Evolutionary conservation across 441 rosid genomes (phyloP).

Genomic region (Manihot esculenta): DNA sequence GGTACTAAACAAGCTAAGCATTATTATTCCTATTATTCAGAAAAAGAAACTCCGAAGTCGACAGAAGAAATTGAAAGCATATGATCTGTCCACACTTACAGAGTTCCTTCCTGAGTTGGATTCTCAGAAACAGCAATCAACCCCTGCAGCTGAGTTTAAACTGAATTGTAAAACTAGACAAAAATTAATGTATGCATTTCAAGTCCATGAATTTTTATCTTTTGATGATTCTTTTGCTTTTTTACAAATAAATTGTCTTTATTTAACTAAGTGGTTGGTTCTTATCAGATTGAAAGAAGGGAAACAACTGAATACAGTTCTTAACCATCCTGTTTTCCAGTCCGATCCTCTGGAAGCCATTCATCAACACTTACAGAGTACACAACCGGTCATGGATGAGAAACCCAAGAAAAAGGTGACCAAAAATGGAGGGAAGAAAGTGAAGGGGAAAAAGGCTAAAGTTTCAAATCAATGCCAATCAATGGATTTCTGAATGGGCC

Average conservation of each 20-base stretch:
- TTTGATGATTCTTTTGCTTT: not conserved
- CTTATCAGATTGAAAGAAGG: constrained; percentile 65
- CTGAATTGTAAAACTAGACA: constrained; percentile 69
- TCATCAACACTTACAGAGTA: constrained; percentile 63
- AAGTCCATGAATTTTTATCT: not conserved
- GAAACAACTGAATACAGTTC: constrained; percentile 54
- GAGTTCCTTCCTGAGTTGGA: constrained; percentile 74
- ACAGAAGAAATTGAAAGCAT: constrained; percentile 67
- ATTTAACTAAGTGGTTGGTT: constrained; percentile 4
- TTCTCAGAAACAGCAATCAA: constrained; percentile 34
- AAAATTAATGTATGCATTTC: constrained; percentile 50
- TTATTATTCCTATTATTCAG: constrained; percentile 31
- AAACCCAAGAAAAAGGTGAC: constrained; percentile 50
- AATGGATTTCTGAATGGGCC: constrained; percentile 40
- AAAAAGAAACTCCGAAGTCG: constrained; percentile 55
- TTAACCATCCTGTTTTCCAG: constrained; percentile 64
- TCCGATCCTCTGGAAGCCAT: constrained; percentile 73
- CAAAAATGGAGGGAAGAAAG: constrained; percentile 52
- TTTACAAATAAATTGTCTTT: not conserved
- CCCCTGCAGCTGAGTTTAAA: constrained; percentile 45
- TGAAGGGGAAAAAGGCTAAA: constrained; percentile 39
- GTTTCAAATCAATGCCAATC: constrained; percentile 27
- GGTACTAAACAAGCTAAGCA: constrained; percentile 6
- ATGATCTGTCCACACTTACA: constrained; percentile 61
- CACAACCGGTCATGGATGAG: constrained; percentile 57